Percentiles rank a stretch among this genome's conserved stretches.
phyloP scores from a whole-genome alignment of 2,329 filamentous ascomycete species.

The Alternaria infectoria region DNA sequence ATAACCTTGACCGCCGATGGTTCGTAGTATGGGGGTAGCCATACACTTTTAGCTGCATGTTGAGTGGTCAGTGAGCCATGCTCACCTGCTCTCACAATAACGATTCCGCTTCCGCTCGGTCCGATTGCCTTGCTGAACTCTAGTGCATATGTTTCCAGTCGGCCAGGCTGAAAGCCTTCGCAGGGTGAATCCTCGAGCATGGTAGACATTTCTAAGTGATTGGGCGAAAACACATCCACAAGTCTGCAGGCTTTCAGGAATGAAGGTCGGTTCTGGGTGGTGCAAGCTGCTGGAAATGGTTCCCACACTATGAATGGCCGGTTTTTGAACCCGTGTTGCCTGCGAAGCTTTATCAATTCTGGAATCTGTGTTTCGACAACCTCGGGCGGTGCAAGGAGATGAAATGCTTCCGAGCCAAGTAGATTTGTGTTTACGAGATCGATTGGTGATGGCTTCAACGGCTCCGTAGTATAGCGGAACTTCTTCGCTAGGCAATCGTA shows the following conservation, averaged over 20 bases:
- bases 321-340: neutral
- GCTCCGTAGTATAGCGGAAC: neutral
- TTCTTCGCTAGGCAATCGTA: neutral
- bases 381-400: neutral
- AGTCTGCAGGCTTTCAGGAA: neutral
- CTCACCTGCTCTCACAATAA: neutral
- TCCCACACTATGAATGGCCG: neutral
- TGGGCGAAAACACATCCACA: neutral
- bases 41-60: neutral
- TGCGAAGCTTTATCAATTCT: neutral
- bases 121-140: neutral
- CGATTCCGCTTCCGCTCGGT: neutral
- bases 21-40: neutral
- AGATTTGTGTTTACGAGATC: neutral
- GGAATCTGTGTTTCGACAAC: neutral
- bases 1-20: neutral
- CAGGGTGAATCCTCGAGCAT: neutral
- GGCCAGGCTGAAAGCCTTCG: neutral
- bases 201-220: neutral
- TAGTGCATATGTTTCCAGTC: neutral
- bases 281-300: neutral
- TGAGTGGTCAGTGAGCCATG: neutral
- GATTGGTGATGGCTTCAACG: neutral
- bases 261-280: neutral
- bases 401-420: neutral